Conservation (phyloP, 345 rosid species). For the Aquilaria sinensis region DNA sequence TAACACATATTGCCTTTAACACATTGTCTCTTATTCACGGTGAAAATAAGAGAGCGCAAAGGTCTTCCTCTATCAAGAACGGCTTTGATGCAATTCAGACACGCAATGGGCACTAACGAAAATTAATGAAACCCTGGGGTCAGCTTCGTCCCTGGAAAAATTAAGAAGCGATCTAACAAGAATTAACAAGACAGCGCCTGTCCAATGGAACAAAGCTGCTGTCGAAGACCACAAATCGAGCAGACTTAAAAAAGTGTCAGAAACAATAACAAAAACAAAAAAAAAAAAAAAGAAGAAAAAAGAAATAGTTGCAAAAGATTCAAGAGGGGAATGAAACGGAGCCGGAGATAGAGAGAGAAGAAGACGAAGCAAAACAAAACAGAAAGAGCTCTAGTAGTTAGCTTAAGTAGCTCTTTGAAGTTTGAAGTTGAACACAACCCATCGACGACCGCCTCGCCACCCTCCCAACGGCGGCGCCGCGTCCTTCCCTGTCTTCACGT, state of each 20-base stretch:
- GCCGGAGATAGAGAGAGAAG: constrained; percentile 13
- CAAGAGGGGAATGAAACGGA: background rate
- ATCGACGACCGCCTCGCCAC: constrained; percentile 15
- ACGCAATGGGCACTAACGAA: too few relatives aligned
- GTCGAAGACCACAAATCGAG: constrained; percentile 4
- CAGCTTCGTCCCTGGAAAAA: too few relatives aligned
- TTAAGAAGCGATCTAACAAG: too few relatives aligned
- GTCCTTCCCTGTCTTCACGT: background rate
- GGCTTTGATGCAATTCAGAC: too few relatives aligned
- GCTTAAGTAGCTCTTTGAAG: constrained; percentile 4
- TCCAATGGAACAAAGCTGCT: constrained; percentile 2
- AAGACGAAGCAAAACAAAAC: background rate
- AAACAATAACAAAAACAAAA: background rate
- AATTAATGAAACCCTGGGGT: too few relatives aligned
- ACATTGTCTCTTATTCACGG: too few relatives aligned
- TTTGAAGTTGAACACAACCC: background rate
- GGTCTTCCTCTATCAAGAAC: too few relatives aligned
- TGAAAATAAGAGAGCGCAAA: too few relatives aligned
- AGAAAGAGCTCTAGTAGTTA: background rate
- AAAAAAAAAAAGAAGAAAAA: background rate
- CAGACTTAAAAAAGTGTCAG: background rate
- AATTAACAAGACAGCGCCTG: background rate
- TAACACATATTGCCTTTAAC: too few relatives aligned
- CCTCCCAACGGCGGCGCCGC: constrained; percentile 15
- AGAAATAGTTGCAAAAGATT: constrained; percentile 2